Percentiles rank a stretch among this genome's conserved stretches.
Conservation (phyloP, 2,329 filamentous ascomycete species). For the Colletotrichum australisinense region DNA sequence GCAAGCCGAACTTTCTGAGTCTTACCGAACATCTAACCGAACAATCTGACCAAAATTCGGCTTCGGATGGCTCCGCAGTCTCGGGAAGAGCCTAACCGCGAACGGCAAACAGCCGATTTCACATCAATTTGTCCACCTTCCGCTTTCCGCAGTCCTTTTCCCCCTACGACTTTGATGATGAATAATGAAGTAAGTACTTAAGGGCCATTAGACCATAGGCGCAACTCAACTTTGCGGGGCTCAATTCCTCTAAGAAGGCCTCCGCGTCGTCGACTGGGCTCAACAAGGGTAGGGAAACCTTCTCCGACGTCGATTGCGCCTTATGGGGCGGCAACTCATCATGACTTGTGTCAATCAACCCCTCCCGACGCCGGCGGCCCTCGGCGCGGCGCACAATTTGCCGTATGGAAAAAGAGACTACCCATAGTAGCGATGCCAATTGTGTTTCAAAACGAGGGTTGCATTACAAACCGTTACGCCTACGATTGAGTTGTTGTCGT, state of each 20-base stretch:
- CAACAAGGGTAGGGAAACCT: background rate
- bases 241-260: background rate
- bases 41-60: conserved; percentile 3
- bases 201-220: background rate
- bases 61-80: background rate
- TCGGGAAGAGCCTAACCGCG: background rate
- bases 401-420: background rate
- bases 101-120: background rate
- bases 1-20: background rate
- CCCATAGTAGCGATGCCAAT: background rate
- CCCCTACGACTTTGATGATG: no score
- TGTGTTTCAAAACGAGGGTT: background rate
- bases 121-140: background rate
- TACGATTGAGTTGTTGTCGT: background rate
- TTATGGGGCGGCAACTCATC: background rate
- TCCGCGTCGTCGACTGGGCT: background rate
- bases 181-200: no score
- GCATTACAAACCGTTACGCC: background rate
- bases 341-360: background rate
- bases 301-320: background rate
- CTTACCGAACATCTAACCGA: background rate
- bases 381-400: no score
- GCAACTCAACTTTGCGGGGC: background rate
- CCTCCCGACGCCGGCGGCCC: background rate
- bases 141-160: no score